Conservation (phyloP, 768 basidiomycete species). For the Mrakia hoshinonis region DNA sequence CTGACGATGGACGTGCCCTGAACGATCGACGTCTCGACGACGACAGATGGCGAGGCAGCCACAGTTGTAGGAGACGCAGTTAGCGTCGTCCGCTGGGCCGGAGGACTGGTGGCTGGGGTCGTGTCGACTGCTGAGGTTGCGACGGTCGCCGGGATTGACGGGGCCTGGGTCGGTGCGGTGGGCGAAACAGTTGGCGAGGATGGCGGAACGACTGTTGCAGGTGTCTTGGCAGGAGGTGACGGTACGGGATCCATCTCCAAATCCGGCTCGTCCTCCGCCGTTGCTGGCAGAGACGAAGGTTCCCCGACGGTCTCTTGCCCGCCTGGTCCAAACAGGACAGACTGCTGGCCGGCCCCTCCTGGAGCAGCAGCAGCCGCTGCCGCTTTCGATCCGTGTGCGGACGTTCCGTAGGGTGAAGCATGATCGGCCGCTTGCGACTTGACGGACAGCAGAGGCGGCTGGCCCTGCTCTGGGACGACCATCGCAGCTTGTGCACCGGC, state of each 20-base stretch:
- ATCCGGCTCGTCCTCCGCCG: background rate
- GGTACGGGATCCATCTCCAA: no score
- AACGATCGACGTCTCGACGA: background rate
- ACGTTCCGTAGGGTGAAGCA: no score
- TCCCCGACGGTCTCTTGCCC: background rate
- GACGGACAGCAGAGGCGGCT: background rate
- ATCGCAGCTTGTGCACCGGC: background rate
- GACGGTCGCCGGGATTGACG: no score
- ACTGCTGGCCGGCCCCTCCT: background rate
- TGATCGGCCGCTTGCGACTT: background rate
- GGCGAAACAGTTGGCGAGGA: no score
- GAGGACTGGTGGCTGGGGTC: no score
- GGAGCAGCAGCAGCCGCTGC: background rate
- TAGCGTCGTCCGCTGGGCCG: background rate
- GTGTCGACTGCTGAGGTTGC: no score
- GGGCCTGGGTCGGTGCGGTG: no score
- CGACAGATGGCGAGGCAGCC: background rate
- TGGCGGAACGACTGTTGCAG: no score
- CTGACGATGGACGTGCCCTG: background rate
- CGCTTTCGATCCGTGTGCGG: background rate
- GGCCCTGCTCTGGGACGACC: background rate
- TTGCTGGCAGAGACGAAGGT: background rate
- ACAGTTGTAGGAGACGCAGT: background rate
- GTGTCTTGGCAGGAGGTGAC: no score
- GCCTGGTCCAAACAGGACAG: background rate